Percentiles rank a stretch among this genome's conserved stretches.
Conservation (phyloP, 495 filamentous ascomycete species). For the Hypoxylon lenormandii region DNA sequence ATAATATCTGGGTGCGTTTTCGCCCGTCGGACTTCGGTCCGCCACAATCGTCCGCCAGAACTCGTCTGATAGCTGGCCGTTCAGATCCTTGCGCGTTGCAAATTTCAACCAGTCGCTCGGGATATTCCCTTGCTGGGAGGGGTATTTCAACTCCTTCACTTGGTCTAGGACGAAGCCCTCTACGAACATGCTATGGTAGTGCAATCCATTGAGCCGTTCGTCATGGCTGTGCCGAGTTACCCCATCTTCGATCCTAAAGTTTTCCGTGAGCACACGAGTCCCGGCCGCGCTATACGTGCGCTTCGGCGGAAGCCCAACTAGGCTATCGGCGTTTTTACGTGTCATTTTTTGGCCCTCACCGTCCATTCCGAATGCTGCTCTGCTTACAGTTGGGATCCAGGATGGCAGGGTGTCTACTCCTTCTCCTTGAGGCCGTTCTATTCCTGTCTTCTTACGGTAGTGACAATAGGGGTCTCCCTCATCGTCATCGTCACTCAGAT, state of each 20-base stretch:
- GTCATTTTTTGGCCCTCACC: conserved; percentile 37
- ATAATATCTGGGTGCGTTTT: conserved; percentile 51
- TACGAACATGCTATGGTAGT: conserved; percentile 55
- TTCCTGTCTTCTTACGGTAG: neutral
- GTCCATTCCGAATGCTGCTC: conserved; percentile 29
- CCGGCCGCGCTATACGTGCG: conserved; percentile 52
- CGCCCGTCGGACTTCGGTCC: conserved; percentile 53
- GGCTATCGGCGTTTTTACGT: conserved; percentile 55
- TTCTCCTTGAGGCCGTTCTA: neutral
- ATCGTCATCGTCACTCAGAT: neutral
- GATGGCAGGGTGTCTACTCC: conserved; percentile 28
- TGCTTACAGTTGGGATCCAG: conserved; percentile 36
- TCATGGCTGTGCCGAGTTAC: conserved; percentile 19
- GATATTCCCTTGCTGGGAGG: conserved; percentile 39
- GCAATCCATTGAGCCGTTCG: conserved; percentile 11
- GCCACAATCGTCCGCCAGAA: conserved; percentile 61
- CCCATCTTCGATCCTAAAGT: conserved; percentile 43
- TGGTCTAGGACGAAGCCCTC: conserved; percentile 53
- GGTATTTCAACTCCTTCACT: conserved; percentile 38
- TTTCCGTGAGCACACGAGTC: conserved; percentile 29
- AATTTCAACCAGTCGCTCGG: conserved; percentile 34
- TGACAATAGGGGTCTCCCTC: conserved; percentile 7
- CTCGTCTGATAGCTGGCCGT: conserved; percentile 47
- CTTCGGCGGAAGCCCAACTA: conserved; percentile 51
- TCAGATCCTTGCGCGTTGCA: conserved; percentile 34